phyloP scores from a whole-genome alignment of 352 stramenopile genomes.

The Phytopythium sindhum region DNA sequence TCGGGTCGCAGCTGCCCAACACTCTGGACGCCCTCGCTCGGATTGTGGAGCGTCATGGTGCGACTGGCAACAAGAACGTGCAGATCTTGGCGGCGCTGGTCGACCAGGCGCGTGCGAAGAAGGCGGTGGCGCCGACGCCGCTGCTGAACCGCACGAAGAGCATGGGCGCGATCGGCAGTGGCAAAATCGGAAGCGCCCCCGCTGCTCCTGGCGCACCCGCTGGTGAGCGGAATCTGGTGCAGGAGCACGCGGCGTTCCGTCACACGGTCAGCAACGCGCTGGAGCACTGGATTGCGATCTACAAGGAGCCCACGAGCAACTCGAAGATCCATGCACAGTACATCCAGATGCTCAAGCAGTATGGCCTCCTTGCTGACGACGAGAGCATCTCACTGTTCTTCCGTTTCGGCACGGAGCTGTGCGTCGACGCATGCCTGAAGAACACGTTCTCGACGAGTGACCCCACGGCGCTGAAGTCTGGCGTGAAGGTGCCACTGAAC shows the following conservation, averaged over 20 bases:
- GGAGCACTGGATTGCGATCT: conserved; percentile 98
- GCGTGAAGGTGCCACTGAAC: conserved; percentile 60
- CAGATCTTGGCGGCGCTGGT: conserved; percentile 77
- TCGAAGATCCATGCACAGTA: conserved; percentile 97
- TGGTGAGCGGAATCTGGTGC: conserved; percentile 41
- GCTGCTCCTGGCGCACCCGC: not conserved
- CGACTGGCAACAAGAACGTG: conserved; percentile 80
- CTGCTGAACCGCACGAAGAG: conserved; percentile 31
- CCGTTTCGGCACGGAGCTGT: conserved; percentile 95
- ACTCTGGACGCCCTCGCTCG: conserved; percentile 89
- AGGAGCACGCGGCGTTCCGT: conserved; percentile 78
- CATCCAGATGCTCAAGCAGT: conserved; percentile 96
- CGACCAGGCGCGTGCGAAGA: conserved; percentile 73
- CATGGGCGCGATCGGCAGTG: conserved; percentile 56
- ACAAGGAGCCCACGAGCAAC: conserved; percentile 89
- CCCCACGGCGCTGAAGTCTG: conserved; percentile 29
- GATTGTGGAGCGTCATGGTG: conserved; percentile 80
- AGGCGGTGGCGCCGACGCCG: conserved; percentile 16
- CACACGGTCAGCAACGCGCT: conserved; percentile 91
- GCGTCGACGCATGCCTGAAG: conserved; percentile 96
- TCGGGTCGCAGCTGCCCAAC: conserved; percentile 90
- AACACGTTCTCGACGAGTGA: conserved; percentile 46
- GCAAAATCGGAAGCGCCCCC: conserved; percentile 16
- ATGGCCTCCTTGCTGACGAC: conserved; percentile 94
- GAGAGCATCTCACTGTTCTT: conserved; percentile 98